These are phyloP conservation scores for Ogataea siamensis DNA, from an alignment of 805 yeast species.

Conservation along the genomic window DNA sequence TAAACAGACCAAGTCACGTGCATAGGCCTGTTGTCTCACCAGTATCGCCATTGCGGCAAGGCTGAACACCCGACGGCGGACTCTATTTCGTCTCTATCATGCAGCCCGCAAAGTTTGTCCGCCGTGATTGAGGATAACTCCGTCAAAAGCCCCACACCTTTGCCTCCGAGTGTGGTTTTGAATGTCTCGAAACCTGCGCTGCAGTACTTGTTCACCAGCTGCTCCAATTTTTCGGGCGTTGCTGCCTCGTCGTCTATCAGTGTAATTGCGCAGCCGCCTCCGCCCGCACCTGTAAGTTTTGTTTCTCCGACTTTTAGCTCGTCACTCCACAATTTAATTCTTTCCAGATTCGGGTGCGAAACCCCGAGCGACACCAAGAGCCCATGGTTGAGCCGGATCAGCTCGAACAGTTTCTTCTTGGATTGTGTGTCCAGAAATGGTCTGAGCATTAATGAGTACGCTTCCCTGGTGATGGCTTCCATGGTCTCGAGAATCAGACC, in stretches of 20 bases:
- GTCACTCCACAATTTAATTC: conserved; percentile 65
- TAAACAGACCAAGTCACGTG: background rate
- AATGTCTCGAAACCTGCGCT: conserved; percentile 66
- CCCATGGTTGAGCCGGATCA: conserved; percentile 85
- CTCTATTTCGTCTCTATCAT: conserved; percentile 48
- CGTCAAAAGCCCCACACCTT: conserved; percentile 67
- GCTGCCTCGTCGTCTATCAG: conserved; percentile 52
- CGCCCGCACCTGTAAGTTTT: conserved; percentile 97
- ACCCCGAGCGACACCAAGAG: conserved; percentile 83
- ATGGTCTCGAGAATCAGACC: conserved; percentile 69
- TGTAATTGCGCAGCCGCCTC: conserved; percentile 98
- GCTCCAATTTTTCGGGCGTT: conserved; percentile 32
- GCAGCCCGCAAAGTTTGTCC: conserved; percentile 39
- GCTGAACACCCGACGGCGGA: conserved; percentile 42
- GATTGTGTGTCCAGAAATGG: conserved; percentile 46
- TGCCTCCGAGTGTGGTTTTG: conserved; percentile 83
- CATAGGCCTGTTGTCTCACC: conserved; percentile 40
- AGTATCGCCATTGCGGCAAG: conserved; percentile 54
- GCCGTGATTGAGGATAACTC: conserved; percentile 24
- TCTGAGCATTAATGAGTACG: conserved; percentile 59
- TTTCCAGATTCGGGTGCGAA: conserved; percentile 87
- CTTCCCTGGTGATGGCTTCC: conserved; percentile 70
- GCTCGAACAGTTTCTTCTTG: conserved; percentile 48
- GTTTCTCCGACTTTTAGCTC: conserved; percentile 73
- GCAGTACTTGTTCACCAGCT: conserved; percentile 38